Percentiles rank a stretch among this genome's conserved stretches.
Evolutionary conservation across 805 yeast genomes (phyloP).

Genomic region (Sugiyamaella americana): DNA sequence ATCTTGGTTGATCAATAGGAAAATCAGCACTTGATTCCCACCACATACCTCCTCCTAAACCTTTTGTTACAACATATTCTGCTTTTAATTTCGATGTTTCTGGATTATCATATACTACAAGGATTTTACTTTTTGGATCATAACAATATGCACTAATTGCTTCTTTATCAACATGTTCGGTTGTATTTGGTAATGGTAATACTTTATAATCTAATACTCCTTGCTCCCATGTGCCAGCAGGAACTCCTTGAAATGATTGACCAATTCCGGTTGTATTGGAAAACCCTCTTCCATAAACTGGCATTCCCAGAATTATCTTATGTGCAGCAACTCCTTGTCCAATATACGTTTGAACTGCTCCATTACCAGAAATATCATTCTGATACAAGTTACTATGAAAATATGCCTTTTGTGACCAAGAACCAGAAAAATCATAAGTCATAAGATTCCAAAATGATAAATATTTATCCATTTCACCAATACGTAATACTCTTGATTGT

Average conservation of each 20-base stretch:
- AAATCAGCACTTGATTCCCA: constrained; percentile 90
- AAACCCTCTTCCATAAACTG: constrained; percentile 68
- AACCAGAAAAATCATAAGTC: constrained; percentile 86
- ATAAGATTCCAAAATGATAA: constrained; percentile 76
- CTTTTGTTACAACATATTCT: constrained; percentile 40
- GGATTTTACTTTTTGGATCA: constrained; percentile 31
- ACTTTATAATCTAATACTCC: constrained; percentile 51
- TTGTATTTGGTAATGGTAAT: constrained; percentile 43
- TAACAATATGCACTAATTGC: constrained; percentile 53
- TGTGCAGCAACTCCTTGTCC: constrained; percentile 37
- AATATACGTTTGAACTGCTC: constrained; percentile 43
- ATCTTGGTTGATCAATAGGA: constrained; percentile 16
- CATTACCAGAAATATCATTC: constrained; percentile 42
- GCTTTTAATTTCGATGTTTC: constrained; percentile 54
- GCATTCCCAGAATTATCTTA: constrained; percentile 78
- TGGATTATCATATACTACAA: constrained; percentile 64
- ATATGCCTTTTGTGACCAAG: constrained; percentile 57
- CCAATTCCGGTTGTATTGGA: constrained; percentile 40
- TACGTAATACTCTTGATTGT: constrained; percentile 38
- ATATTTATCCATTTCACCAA: constrained; percentile 50
- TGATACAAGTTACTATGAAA: constrained; percentile 68
- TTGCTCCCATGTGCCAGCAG: constrained; percentile 39
- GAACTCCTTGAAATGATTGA: constrained; percentile 38
- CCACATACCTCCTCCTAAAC: constrained; percentile 83
- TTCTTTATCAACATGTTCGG: constrained; percentile 46